These are phyloP conservation scores for Populus hybrid DNA, from an alignment of 441 rosid species.

Conservation along the genomic window DNA sequence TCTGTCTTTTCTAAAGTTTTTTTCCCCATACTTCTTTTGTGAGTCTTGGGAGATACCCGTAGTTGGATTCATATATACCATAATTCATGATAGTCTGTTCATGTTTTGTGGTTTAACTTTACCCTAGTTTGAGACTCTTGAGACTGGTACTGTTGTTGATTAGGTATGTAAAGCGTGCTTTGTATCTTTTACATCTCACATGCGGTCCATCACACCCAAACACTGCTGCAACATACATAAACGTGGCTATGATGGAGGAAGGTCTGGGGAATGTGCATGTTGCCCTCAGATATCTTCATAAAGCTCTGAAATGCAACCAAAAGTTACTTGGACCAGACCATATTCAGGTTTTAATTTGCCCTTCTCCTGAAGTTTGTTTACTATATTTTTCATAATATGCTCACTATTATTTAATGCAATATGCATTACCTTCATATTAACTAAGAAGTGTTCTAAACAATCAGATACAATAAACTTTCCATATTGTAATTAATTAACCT, in stretches of 20 bases:
- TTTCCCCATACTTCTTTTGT: not conserved
- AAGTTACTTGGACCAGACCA: constrained; percentile 66
- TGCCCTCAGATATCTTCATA: constrained; percentile 71
- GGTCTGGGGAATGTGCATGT: constrained; percentile 71
- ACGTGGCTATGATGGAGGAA: constrained; percentile 86
- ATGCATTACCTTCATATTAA: not conserved
- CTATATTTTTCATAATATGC: constrained; percentile 3
- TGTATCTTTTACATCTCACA: constrained; percentile 65
- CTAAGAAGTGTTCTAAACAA: not conserved
- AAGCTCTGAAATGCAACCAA: constrained; percentile 69
- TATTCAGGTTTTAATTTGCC: constrained; percentile 48
- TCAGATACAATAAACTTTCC: not conserved
- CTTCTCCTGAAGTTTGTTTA: constrained; percentile 1
- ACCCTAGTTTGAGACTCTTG: constrained; percentile 5
- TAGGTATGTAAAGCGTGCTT: constrained; percentile 73
- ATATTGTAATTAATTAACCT: not conserved
- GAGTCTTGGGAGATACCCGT: not conserved
- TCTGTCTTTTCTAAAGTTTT: not conserved
- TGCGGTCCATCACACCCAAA: constrained; percentile 75
- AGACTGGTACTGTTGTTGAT: constrained; percentile 13
- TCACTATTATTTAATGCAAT: not conserved
- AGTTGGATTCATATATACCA: not conserved
- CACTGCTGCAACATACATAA: constrained; percentile 70
- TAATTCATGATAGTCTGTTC: constrained; percentile 2
- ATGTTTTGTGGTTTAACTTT: not conserved